A percentile compares a stretch with the other conserved stretches of the same genome.
phyloP scores from a whole-genome alignment of 306 rosid species.

The Quercus rubra region DNA sequence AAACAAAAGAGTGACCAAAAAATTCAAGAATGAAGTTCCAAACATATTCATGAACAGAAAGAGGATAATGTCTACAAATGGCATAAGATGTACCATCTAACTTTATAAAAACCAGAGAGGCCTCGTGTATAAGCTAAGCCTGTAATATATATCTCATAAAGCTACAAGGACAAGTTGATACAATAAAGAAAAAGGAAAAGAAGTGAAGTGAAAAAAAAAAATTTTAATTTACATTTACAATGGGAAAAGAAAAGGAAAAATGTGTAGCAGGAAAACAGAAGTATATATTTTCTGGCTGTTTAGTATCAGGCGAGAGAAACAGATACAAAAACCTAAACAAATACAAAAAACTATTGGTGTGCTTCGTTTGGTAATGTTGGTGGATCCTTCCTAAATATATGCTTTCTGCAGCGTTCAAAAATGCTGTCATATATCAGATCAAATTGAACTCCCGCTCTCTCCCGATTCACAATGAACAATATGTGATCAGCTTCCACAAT shows the following conservation, averaged over 20 bases:
- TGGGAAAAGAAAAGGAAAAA: constrained; percentile 4
- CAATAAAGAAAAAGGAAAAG: not conserved
- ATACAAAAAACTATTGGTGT: constrained; percentile 38
- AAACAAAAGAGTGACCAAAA: not conserved
- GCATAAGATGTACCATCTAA: not conserved
- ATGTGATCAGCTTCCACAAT: constrained; percentile 89
- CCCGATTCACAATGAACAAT: constrained; percentile 71
- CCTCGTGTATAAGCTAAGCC: constrained; percentile 25
- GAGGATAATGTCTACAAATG: not conserved
- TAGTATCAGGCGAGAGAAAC: not conserved
- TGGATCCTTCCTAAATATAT: constrained; percentile 66
- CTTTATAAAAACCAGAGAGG: not conserved
- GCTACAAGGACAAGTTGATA: constrained; percentile 19
- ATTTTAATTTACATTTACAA: constrained; percentile 30
- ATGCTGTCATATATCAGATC: constrained; percentile 85
- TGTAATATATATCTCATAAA: constrained; percentile 25
- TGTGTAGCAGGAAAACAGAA: constrained; percentile 14
- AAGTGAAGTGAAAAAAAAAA: not conserved
- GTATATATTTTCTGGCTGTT: constrained; percentile 11
- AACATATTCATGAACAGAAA: not conserved
- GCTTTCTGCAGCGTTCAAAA: constrained; percentile 93
- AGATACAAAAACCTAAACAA: not conserved
- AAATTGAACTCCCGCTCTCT: constrained; percentile 95
- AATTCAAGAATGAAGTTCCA: not conserved
- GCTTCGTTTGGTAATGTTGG: constrained; percentile 71